Evolutionary conservation across 169 alveolate species (phyloP).

Genomic region (Eimeria sp.): DNA sequence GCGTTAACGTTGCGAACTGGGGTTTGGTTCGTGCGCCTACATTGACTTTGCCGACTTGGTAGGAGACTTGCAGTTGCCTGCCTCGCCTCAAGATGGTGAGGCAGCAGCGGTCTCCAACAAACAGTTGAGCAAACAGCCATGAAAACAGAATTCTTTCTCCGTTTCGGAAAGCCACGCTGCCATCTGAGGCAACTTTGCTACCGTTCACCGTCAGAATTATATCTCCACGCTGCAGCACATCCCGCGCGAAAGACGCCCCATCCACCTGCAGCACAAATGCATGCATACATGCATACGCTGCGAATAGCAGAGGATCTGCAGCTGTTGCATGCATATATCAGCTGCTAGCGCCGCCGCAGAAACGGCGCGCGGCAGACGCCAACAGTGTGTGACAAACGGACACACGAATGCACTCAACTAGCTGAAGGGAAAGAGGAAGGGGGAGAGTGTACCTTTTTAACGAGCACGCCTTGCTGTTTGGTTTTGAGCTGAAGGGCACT

Average conservation of each 20-base stretch:
- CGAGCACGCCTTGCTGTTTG: slow-evolving; percentile 71
- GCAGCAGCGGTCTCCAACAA: slow-evolving; percentile 78
- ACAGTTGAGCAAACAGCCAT: slow-evolving; percentile 81
- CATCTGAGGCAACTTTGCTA: slow-evolving; percentile 81
- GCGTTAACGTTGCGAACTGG: not conserved
- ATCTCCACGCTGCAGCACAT: slow-evolving; percentile 80
- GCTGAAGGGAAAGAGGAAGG: too few species aligned
- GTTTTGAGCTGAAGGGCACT: slow-evolving; percentile 47
- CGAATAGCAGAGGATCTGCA: too few species aligned
- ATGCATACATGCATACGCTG: not conserved
- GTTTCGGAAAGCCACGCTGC: slow-evolving; percentile 81
- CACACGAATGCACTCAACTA: too few species aligned
- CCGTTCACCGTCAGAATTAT: slow-evolving; percentile 75
- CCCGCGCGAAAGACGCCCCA: slow-evolving; percentile 76
- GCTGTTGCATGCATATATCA: too few species aligned
- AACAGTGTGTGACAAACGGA: too few species aligned
- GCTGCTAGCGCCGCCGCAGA: too few species aligned
- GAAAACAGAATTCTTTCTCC: slow-evolving; percentile 83
- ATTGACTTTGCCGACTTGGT: slow-evolving; percentile 61
- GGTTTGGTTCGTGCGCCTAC: not conserved
- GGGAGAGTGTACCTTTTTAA: slow-evolving; percentile 32
- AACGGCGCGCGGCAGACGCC: too few species aligned
- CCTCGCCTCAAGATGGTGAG: slow-evolving; percentile 43
- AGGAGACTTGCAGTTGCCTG: not conserved
- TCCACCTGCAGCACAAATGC: slow-evolving; percentile 55